Evolutionary conservation across 495 filamentous ascomycete species (phyloP), one percentile per base, ranked within the genome.

Genomic region (Usnea hakonensis): DNA sequence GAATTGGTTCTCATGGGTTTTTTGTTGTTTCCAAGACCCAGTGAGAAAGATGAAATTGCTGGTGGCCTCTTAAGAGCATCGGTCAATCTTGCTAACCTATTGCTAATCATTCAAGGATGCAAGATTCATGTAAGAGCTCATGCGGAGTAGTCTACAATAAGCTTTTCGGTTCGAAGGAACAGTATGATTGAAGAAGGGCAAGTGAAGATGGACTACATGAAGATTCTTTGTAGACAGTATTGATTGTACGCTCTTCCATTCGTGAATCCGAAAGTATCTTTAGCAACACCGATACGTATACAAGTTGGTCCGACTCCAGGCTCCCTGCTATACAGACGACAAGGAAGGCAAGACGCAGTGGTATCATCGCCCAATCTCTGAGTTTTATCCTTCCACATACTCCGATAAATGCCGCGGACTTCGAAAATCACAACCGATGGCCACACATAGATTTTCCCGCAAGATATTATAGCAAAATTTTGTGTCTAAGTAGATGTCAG

Each of bases 321-420:
- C 44, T 48, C 44, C 44, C 8, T 48, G 17, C 40, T 32, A 28
- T 30, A 23, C 28, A 44, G 21, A 41, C 14, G 55, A 26, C 21
- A 41, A 7, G 28, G 37, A 57, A 57, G 55, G 7, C 36, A 32
- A 32, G 46, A 50, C 26, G 13, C 13, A 50, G 36, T 60, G 58
- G 58, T 60, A 60, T 60, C 58, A 60, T 60, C 46, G 58, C 58
- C 38, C 36, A 26, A 53, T 60, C 50, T 41, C 19, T 17, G 32
- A 60, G 14, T 32, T 19, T 30, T n/a, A 13, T 35, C 28, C 21
- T 50, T 14, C 44, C 44, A 28, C 21, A 8, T 35, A 53, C 58
- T 60, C 58, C 58, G 23, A 33, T 13, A 35, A 53, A 53, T 60
- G 33, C 36, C 36, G 33, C 21, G 40, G 46, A 13, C 46, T 37